phyloP scores from a whole-genome alignment of 1,284 basidiomycete genomes.

The Schizophyllum commune region DNA sequence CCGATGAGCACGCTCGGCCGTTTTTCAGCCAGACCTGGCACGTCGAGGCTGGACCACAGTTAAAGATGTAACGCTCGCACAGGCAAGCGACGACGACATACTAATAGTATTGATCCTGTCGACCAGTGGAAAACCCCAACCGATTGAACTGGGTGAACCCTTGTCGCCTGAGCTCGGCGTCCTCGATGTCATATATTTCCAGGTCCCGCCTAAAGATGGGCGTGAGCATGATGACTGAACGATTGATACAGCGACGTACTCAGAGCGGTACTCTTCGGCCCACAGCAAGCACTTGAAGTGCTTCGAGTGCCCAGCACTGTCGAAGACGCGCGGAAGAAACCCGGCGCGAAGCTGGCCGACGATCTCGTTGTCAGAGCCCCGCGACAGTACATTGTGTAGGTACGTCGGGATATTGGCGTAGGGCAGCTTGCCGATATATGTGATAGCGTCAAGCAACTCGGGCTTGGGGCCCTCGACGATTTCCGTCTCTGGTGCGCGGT shows the following conservation, averaged over 20 bases:
- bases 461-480: slow-evolving; percentile 43
- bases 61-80: neutral
- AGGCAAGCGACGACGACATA: slow-evolving; percentile 18
- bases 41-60: slow-evolving; percentile 32
- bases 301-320: slow-evolving; percentile 38
- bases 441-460: slow-evolving; percentile 29
- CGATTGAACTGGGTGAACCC: slow-evolving; percentile 27
- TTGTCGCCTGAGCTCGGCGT: slow-evolving; percentile 28
- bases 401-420: slow-evolving; percentile 28
- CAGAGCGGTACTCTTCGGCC: slow-evolving; percentile 51
- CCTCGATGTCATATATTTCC: slow-evolving; percentile 45
- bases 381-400: slow-evolving; percentile 24
- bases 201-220: slow-evolving; percentile 44
- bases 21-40: slow-evolving; percentile 60
- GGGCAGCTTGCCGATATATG: slow-evolving; percentile 34
- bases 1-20: slow-evolving; percentile 57
- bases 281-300: slow-evolving; percentile 48
- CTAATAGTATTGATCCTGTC: slow-evolving; percentile 30
- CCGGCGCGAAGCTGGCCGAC: slow-evolving; percentile 19
- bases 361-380: slow-evolving; percentile 18
- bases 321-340: slow-evolving; percentile 28
- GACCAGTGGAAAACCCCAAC: neutral
- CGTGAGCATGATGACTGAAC: no score
- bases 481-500: slow-evolving; percentile 29
- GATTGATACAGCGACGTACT: no score